Evolutionary conservation across 495 filamentous ascomycete species (phyloP), one percentile per base, ranked within the genome.

Genomic region (Gamarada debralockiae): DNA sequence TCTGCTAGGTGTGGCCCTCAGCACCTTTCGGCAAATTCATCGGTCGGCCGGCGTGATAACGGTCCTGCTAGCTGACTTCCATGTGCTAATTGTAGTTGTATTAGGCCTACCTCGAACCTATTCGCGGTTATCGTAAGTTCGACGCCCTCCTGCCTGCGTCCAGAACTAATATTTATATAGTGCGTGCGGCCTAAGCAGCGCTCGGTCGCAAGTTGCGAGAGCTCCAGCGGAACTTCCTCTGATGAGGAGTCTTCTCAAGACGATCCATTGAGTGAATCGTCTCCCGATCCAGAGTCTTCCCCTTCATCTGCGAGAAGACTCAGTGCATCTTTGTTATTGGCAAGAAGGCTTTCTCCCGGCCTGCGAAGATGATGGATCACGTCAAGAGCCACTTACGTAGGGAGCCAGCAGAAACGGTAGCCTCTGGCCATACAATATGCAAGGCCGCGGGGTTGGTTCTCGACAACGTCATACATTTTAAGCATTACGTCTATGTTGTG

Each of bases 81-180:
- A 48, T 17, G 3, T 48, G n/a, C 20, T 36, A n/a, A 8, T 48
- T 34, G 12, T 34, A 50, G 8, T 50, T 10, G 31, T 27, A 23
- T 24, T 50, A 22, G 13, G 17, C 20, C 20, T 39, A 17, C 21
- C 47, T 17, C 47, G 47, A 39, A 50, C 34, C 5, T 20, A 12
- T 50, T 50, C 22, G 47, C 47, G 13, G 33, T 50, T 39, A 50
- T 50, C 5, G 34, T 34, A 50, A 34, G 34, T 50, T n/a, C n/a
- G n/a, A n/a, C n/a, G n/a, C n/a, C n/a, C n/a, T n/a, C n/a, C n/a
- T n/a, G n/a, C n/a, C n/a, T n/a, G n/a, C n/a, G n/a, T n/a, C n/a
- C n/a, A n/a, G n/a, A n/a, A n/a, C n/a, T n/a, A n/a, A n/a, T n/a
- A n/a, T n/a, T n/a, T n/a, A n/a, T n/a, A n/a, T n/a, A n/a, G n/a